Base-by-base conservation (phyloP, 331 rosid genomes). In the Malus hybrid region DNA sequence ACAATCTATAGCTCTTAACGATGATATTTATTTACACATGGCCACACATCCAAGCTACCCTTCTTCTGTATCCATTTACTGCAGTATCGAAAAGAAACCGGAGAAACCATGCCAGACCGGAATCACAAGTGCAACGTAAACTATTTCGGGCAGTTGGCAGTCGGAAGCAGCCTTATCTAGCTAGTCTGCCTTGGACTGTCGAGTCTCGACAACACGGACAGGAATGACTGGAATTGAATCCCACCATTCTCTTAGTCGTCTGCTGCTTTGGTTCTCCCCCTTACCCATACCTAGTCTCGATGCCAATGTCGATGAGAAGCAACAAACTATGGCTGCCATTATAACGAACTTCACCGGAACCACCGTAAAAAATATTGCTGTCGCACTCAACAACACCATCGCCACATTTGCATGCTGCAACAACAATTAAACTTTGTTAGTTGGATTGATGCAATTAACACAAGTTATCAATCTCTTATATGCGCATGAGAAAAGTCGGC, bases 241-340 rank as follows among this genome's bases (percentile, higher is more conserved):
- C 99, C 97, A 90, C 99, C 97, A 95, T 82, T 95, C 99, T 72
- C 76, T 89, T 65, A 87, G 71, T 28, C 99, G 68, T 84, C 97
- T 83, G 54, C 87, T 85, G 19, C 91, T 83, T 79, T 83, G 75
- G 65, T 62, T 39, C 36, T 46, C 78, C 13, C 76, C 93, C 33
- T 79, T 28, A 9, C 72, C 68, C 66, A 74, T 84, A 18, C 81
- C 84, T 6, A 36, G n/a, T 42, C 80, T 85, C 2, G 82, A 81
- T 27, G 88, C 60, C 84, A 72, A 84, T 39, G 89, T 65, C 85
- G 67, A 74, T 7, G 74, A 59, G 82, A 92, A 95, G 57, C 76
- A 29, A 78, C 75, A 84, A 83, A 92, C 10, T 18, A 84, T 77
- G 12, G 76, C 55, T 3, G 75, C 90, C 97, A 92, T 90, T 27